Evolutionary conservation across 2,329 filamentous ascomycete species (phyloP).

Genomic region (Chrysosporium keratinophilum): DNA sequence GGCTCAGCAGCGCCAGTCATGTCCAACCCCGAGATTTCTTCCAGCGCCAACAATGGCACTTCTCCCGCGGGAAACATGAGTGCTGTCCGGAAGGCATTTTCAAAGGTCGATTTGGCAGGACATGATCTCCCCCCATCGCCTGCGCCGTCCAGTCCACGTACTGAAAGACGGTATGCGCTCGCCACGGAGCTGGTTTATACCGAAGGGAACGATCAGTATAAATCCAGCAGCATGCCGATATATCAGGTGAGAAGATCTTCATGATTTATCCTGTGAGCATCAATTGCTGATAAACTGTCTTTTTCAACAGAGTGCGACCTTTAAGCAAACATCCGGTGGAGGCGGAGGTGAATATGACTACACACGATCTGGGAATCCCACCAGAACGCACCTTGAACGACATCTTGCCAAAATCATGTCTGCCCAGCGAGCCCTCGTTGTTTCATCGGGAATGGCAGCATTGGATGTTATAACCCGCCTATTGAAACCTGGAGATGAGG

Average conservation of each 20-base stretch:
- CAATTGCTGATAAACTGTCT: background rate
- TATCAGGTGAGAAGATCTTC: slow-evolving; percentile 56
- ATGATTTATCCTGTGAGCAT: background rate
- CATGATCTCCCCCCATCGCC: slow-evolving; percentile 83
- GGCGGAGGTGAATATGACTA: slow-evolving; percentile 94
- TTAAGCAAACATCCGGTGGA: slow-evolving; percentile 76
- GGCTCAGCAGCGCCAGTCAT: slow-evolving; percentile 11
- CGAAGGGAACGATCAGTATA: slow-evolving; percentile 93
- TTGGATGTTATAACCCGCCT: slow-evolving; percentile 91
- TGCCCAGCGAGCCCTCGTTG: slow-evolving; percentile 77
- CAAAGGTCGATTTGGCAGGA: slow-evolving; percentile 65
- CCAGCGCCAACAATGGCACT: slow-evolving; percentile 1
- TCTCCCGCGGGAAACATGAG: slow-evolving; percentile 7
- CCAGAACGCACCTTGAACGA: slow-evolving; percentile 86
- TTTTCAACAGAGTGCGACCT: slow-evolving; percentile 66
- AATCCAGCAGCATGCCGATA: slow-evolving; percentile 89
- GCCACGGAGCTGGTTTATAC: slow-evolving; percentile 96
- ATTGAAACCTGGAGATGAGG: slow-evolving; percentile 85
- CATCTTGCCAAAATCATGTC: slow-evolving; percentile 99
- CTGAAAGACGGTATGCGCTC: slow-evolving; percentile 79
- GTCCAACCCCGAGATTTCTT: slow-evolving; percentile 9
- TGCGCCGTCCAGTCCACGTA: slow-evolving; percentile 79
- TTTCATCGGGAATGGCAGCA: slow-evolving; percentile 94
- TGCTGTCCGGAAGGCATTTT: slow-evolving; percentile 38
- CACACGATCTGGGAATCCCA: slow-evolving; percentile 94